Conservation (phyloP, 2,329 filamentous ascomycete genomes). For the Penicillium psychrosexuale region DNA sequence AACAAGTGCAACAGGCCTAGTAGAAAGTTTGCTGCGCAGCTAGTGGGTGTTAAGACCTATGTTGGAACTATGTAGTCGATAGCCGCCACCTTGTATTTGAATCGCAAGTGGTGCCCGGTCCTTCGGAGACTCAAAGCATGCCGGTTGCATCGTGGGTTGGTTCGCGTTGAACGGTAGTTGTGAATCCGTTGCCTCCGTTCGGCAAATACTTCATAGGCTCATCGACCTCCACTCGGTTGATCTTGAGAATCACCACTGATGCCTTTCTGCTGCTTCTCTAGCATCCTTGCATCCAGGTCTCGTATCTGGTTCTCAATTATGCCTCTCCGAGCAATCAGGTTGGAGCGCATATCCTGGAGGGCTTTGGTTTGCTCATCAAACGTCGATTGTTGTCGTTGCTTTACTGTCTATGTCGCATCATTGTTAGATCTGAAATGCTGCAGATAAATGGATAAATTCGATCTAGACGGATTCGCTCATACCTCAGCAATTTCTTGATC, state of each 20-base stretch:
- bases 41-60: background rate
- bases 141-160: background rate
- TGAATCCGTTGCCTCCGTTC: background rate
- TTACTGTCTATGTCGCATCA: conserved; percentile 37
- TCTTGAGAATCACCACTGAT: conserved; percentile 29
- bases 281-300: conserved; percentile 46
- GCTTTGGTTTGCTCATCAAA: conserved; percentile 55
- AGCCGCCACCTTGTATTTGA: background rate
- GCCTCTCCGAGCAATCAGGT: conserved; percentile 50
- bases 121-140: background rate
- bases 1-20: background rate
- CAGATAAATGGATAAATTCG: background rate
- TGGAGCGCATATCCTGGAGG: conserved; percentile 51
- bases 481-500: conserved; percentile 53
- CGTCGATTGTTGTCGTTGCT: conserved; percentile 50
- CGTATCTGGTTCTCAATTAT: conserved; percentile 57
- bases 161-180: background rate
- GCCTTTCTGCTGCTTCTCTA: conserved; percentile 40
- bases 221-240: conserved; percentile 17
- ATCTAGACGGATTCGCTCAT: conserved; percentile 12
- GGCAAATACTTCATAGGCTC: background rate
- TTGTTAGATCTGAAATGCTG: background rate
- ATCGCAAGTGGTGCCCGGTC: background rate
- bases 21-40: background rate
- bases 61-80: background rate